phyloP scores from a whole-genome alignment of 2,329 filamentous ascomycete species.

The Tetracladium maxilliforme region DNA sequence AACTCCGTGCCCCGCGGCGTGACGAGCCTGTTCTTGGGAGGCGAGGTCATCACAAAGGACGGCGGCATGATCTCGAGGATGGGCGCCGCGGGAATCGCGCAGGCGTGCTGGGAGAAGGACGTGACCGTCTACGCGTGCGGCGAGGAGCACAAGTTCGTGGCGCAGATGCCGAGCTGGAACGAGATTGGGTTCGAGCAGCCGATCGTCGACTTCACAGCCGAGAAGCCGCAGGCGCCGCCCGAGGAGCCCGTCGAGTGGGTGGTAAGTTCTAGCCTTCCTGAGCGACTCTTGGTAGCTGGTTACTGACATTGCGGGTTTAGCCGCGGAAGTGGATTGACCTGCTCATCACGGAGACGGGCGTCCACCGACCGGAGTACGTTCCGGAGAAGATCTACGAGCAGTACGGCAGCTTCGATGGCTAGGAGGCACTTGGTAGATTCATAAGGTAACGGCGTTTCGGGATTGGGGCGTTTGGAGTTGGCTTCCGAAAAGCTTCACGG shows the following conservation, averaged over 20 bases:
- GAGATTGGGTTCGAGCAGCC: conserved; percentile 70
- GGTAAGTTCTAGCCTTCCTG: too few relatives aligned
- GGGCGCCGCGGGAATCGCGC: conserved; percentile 41
- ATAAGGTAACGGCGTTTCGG: too few relatives aligned
- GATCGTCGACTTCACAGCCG: conserved; percentile 59
- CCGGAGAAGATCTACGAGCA: too few relatives aligned
- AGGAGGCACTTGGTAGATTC: too few relatives aligned
- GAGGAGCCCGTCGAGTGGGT: neutral
- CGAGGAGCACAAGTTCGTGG: conserved; percentile 94
- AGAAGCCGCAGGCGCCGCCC: neutral
- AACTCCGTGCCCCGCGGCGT: too few relatives aligned
- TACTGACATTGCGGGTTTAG: conserved; percentile 20
- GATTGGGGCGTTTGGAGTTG: too few relatives aligned
- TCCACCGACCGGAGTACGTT: too few relatives aligned
- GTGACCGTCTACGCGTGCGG: conserved; percentile 80
- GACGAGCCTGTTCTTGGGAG: conserved; percentile 52
- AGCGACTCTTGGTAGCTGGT: conserved; percentile 1
- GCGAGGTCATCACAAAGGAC: conserved; percentile 86
- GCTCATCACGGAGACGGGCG: conserved; percentile 65
- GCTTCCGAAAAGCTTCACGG: too few relatives aligned
- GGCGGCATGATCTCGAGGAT: conserved; percentile 83
- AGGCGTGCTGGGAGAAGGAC: conserved; percentile 18
- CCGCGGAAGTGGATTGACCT: too few relatives aligned
- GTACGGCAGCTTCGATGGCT: too few relatives aligned
- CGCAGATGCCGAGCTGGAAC: conserved; percentile 70